Evolutionary conservation across 2,329 filamentous ascomycete species (phyloP), one percentile per base, ranked within the genome.

Genomic region (Karstenula rhodostoma): DNA sequence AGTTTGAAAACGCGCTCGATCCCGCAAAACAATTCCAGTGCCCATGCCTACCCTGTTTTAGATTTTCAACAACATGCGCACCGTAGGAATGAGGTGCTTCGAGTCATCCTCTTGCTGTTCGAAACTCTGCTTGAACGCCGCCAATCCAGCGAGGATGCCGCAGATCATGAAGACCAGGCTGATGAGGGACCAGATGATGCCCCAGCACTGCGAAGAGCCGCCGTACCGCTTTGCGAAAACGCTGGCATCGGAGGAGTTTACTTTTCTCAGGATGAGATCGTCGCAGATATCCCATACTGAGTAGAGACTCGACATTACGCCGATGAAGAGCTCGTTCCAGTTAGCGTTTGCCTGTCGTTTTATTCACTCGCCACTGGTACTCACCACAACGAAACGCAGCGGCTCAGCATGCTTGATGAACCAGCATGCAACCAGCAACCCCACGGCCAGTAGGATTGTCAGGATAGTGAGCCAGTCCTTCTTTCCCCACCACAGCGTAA

Each of bases 211-310:
- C 1, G 90, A 92, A 0, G 90, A 93, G 37, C 91, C 91, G 12
- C 91, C 91, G 67, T 94, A 94, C 23, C 87, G 84, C 77, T 92
- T 84, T 8, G 91, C 90, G 68, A 94, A 94, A 32, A 93, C 89
- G 67, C 89, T 91, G 6, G 91, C 90, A 72, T 94, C 91, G 4
- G 90, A 93, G 23, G 85, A 87, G 76, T 94, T 93, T 54, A 94
- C 90, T 78, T 93, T 94, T 60, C 91, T 85, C 4, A 93, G 80
- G 66, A 94, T 93, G 33, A 94, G 81, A 67, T 94, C 91, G 72
- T 94, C 91, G 77, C 90, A 93, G 67, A 94, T 94, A 80, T 94
- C 91, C 91, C 91, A 94, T 5, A 91, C 90, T 65, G 89, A 91
- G 77, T 94, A 94, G 1, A 94, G 84, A 1, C 87, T 89, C 7